These are phyloP conservation scores for Remersonia thermophila DNA, from an alignment of 2,329 filamentous ascomycete genomes.

Conservation along the genomic window DNA sequence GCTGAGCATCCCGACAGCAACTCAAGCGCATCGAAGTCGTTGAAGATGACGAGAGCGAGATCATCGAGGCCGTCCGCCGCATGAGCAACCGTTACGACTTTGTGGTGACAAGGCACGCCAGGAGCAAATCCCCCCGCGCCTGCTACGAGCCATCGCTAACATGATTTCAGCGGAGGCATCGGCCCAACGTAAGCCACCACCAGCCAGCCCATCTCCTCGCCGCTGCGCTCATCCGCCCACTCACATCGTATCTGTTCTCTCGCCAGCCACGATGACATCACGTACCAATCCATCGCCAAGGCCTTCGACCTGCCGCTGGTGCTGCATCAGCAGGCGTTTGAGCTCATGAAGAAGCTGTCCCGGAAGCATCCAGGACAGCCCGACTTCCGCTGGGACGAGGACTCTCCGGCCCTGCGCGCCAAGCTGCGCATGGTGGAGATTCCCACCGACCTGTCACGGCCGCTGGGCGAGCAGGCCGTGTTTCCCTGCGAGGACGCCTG, in stretches of 20 bases:
- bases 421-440: constrained; percentile 85
- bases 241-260: constrained; percentile 2
- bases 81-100: constrained; percentile 91
- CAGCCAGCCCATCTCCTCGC: background rate
- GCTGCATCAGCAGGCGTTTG: constrained; percentile 64
- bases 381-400: constrained; percentile 73
- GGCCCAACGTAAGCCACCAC: constrained; percentile 66
- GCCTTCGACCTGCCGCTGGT: constrained; percentile 69
- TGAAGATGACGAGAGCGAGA: constrained; percentile 81
- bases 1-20: constrained; percentile 29
- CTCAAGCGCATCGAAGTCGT: constrained; percentile 87
- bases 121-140: too few species aligned
- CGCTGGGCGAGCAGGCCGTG: constrained; percentile 58
- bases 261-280: constrained; percentile 86
- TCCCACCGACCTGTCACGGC: constrained; percentile 57
- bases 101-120: constrained; percentile 62
- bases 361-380: constrained; percentile 60
- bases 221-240: background rate
- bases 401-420: constrained; percentile 64
- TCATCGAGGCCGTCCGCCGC: constrained; percentile 71
- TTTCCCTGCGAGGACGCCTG: constrained; percentile 74
- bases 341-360: constrained; percentile 72
- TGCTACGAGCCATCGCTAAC: constrained; percentile 7
- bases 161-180: constrained; percentile 59
- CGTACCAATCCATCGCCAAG: constrained; percentile 85